Conservation (phyloP, 768 basidiomycete genomes). For the Mycena haematopus region DNA sequence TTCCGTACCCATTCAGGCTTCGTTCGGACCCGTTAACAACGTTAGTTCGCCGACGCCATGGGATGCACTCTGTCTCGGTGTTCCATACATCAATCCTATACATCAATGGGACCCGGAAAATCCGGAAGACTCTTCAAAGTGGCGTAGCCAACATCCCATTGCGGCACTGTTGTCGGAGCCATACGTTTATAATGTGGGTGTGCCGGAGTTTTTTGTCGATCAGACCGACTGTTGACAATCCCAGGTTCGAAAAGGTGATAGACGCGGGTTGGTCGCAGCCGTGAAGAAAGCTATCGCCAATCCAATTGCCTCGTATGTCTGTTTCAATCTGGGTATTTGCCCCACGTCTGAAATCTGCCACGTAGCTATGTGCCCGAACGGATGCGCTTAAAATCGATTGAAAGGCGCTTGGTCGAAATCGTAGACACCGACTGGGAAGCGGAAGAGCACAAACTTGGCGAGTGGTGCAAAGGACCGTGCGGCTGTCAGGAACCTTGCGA, state of each 20-base stretch:
- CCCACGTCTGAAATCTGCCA: neutral
- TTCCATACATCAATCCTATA: slow-evolving; percentile 21
- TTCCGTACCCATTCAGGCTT: neutral
- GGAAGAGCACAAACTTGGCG: neutral
- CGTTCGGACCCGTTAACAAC: neutral
- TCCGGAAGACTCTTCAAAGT: slow-evolving; percentile 6
- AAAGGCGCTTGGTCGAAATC: slow-evolving; percentile 17
- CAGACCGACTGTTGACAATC: neutral
- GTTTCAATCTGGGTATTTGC: no score
- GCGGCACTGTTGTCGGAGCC: slow-evolving; percentile 5
- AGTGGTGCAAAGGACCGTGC: slow-evolving; percentile 19
- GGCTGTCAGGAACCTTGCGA: slow-evolving; percentile 17
- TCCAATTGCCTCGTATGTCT: slow-evolving; percentile 19
- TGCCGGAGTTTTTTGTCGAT: neutral
- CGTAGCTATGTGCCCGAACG: slow-evolving; percentile 18
- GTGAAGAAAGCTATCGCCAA: slow-evolving; percentile 15
- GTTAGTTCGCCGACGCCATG: slow-evolving; percentile 25
- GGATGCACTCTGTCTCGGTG: slow-evolving; percentile 19
- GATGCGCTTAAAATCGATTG: slow-evolving; percentile 19
- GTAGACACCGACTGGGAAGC: slow-evolving; percentile 25
- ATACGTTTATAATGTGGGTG: slow-evolving; percentile 23
- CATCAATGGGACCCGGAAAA: slow-evolving; percentile 11
- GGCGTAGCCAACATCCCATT: slow-evolving; percentile 12
- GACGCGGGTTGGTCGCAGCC: slow-evolving; percentile 16
- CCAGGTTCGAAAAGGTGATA: slow-evolving; percentile 21